These are phyloP conservation scores for Amphirosellinia nigrospora DNA, from an alignment of 495 filamentous ascomycete species.

Conservation along the genomic window DNA sequence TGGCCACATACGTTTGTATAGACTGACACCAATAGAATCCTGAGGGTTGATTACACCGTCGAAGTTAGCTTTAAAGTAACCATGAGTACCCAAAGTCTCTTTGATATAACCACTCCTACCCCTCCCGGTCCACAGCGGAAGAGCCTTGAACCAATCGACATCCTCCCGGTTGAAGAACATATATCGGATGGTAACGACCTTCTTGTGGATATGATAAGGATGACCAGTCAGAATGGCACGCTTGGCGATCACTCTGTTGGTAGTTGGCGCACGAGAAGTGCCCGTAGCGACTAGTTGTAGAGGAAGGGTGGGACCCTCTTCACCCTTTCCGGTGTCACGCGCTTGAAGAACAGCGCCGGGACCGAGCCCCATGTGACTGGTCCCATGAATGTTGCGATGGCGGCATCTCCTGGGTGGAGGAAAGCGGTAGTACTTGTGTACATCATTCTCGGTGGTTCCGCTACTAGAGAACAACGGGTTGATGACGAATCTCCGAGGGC, in stretches of 20 bases:
- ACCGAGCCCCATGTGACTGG: constrained; percentile 93
- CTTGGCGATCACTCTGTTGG: constrained; percentile 85
- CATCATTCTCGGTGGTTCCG: constrained; percentile 88
- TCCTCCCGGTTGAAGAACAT: constrained; percentile 99
- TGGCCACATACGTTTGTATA: constrained; percentile 95
- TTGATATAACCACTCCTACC: constrained; percentile 89
- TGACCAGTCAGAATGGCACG: constrained; percentile 93
- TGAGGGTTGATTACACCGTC: constrained; percentile 94
- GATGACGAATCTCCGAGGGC: constrained; percentile 81
- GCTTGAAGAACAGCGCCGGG: constrained; percentile 84
- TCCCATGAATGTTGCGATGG: constrained; percentile 88
- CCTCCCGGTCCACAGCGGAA: constrained; percentile 91
- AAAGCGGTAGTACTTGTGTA: constrained; percentile 96
- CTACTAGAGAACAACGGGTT: constrained; percentile 87
- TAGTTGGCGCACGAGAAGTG: constrained; percentile 80
- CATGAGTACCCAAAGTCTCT: constrained; percentile 93
- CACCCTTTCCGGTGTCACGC: constrained; percentile 42
- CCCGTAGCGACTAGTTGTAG: constrained; percentile 82
- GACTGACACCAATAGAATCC: constrained; percentile 87
- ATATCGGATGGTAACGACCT: constrained; percentile 93
- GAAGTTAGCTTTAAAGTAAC: constrained; percentile 99
- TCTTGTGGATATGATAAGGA: constrained; percentile 98
- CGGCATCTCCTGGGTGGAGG: constrained; percentile 87
- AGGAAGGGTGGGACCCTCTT: constrained; percentile 39
- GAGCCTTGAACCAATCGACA: constrained; percentile 93